Base-by-base conservation (phyloP, 2,329 filamentous ascomycete species). In the Ophiostoma novo-ulmi region DNA sequence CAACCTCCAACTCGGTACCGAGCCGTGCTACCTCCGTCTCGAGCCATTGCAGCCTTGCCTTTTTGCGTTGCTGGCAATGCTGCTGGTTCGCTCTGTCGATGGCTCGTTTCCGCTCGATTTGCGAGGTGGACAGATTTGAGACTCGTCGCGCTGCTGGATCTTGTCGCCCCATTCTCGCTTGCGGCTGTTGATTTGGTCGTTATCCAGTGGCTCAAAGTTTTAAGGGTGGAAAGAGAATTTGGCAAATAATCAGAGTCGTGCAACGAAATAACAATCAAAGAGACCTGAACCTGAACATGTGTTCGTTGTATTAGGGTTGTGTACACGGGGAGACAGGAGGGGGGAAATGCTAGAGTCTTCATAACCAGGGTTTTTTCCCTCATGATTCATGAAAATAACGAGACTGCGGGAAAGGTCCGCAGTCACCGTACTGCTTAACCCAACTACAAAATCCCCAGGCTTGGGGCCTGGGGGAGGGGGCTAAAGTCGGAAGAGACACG, bases 61-160 rank as follows among this genome's bases (percentile, higher is more conserved):
- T 76, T n/a, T 72, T 73, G 66, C 75, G 76, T 5, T 73, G 74
- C 55, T 75, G 73, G 70, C 71, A 74, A 35, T 75, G 73, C 36
- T 75, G 73, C 71, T 76, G 76, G 67, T 76, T 76, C 5, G 71
- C 73, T 20, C 75, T 73, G 69, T 76, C 75, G 22, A 76, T 76
- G 39, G 75, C 76, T 13, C 75, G 73, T 71, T 77, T 76, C 68
- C 72, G 74, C 70, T 75, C 73, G 35, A 74, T 72, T 63, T 76
- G 75, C 20, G 73, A 71, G 17, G 67, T 66, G 1, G 74, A 75
- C 69, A 77, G 71, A 70, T 76, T 76, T 26, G 72, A 70, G n/a
- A 72, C 69, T 36, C 70, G 61, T 22, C 71, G 70, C 13, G 69
- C 26, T 7, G 69, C 71, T 20, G 71, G 69, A 48, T 72, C 69